phyloP scores from a whole-genome alignment of 345 rosid genomes.

The Dipteronia sinensis region DNA sequence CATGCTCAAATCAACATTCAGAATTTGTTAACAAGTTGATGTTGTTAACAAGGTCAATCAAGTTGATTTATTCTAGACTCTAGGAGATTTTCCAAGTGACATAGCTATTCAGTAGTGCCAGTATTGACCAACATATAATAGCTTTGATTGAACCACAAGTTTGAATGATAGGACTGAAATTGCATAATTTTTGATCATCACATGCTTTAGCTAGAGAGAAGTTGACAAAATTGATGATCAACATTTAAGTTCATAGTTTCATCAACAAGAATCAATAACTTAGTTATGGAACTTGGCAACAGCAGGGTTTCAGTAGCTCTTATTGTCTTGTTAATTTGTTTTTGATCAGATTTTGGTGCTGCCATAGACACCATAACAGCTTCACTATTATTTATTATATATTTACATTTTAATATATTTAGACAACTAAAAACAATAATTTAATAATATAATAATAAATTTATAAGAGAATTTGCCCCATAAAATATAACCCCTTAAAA shows the following conservation, averaged over 20 bases:
- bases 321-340: background rate
- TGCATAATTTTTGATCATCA: background rate
- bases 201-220: no score
- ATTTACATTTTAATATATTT: no score
- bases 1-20: background rate
- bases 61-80: no score
- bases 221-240: no score
- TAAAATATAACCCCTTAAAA: no score
- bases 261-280: background rate
- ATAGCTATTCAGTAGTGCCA: background rate
- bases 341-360: constrained; percentile 6
- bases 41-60: no score
- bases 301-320: background rate
- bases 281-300: constrained; percentile 5
- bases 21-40: background rate
- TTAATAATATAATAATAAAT: no score
- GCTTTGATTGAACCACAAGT: background rate
- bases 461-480: no score
- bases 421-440: no score
- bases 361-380: constrained; percentile 17
- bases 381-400: no score
- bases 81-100: no score
- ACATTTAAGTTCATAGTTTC: background rate
- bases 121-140: background rate
- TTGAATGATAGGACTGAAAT: background rate